Evolutionary conservation across 108 stramenopile species (phyloP).

Genomic region (Skeletonema grethae): DNA sequence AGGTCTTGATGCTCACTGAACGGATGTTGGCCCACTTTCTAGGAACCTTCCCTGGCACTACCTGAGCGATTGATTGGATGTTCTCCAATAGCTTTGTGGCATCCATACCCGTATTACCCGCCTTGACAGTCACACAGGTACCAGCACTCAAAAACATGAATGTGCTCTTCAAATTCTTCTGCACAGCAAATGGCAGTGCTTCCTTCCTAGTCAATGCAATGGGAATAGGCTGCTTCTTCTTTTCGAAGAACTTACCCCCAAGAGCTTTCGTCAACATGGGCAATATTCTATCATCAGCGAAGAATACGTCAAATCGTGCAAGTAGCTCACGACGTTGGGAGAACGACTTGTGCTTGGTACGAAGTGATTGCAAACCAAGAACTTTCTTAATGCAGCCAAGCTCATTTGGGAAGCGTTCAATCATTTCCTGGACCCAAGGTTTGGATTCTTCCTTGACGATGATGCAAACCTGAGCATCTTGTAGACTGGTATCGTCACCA

Average conservation of each 20-base stretch:
- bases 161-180: slow-evolving; percentile 65
- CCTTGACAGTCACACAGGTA: slow-evolving; percentile 82
- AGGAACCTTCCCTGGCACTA: slow-evolving; percentile 73
- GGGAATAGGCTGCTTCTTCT: slow-evolving; percentile 91
- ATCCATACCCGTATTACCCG: slow-evolving; percentile 83
- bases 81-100: slow-evolving; percentile 72
- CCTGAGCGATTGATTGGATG: slow-evolving; percentile 57
- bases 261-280: slow-evolving; percentile 91
- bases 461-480: slow-evolving; percentile 83
- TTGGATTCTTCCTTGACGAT: slow-evolving; percentile 94
- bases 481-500: slow-evolving; percentile 25
- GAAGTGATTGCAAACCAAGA: slow-evolving; percentile 72
- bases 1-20: slow-evolving; percentile 82
- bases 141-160: slow-evolving; percentile 78
- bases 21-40: slow-evolving; percentile 89
- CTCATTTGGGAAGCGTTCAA: slow-evolving; percentile 67
- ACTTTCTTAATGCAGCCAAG: slow-evolving; percentile 89
- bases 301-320: slow-evolving; percentile 80
- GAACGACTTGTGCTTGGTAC: slow-evolving; percentile 80
- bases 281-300: slow-evolving; percentile 95
- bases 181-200: slow-evolving; percentile 69
- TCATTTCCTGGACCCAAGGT: slow-evolving; percentile 79
- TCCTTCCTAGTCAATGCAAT: slow-evolving; percentile 71
- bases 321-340: slow-evolving; percentile 81
- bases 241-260: slow-evolving; percentile 89